Percentiles rank a stretch among this genome's conserved stretches.
phyloP scores from a whole-genome alignment of 2,329 filamentous ascomycete genomes.

The Scolecobasidium constrictum region DNA sequence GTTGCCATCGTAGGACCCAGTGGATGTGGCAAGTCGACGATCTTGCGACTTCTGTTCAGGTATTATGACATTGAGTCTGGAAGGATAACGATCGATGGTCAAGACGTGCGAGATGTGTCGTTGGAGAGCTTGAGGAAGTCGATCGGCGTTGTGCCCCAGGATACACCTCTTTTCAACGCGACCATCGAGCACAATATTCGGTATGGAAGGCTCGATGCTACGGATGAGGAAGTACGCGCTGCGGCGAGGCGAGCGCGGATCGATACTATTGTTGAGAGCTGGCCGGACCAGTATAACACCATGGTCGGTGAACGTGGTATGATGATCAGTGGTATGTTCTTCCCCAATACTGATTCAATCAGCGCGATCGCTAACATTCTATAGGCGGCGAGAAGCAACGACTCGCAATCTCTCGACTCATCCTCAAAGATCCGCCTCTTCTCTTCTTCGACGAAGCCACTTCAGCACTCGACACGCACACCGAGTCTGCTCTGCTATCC shows the following conservation, averaged over 20 bases:
- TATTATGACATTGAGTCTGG: conserved; percentile 85
- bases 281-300: conserved; percentile 82
- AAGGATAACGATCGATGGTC: conserved; percentile 81
- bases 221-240: conserved; percentile 58
- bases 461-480: conserved; percentile 84
- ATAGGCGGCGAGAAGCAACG: conserved; percentile 77
- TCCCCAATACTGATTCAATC: not conserved
- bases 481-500: conserved; percentile 77
- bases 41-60: conserved; percentile 81
- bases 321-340: conserved; percentile 66
- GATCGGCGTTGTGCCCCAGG: conserved; percentile 94
- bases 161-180: conserved; percentile 94
- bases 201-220: conserved; percentile 75
- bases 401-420: conserved; percentile 68
- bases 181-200: conserved; percentile 92
- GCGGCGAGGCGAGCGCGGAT: conserved; percentile 77
- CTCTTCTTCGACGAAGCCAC: conserved; percentile 95
- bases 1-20: conserved; percentile 91
- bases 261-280: conserved; percentile 66
- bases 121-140: conserved; percentile 72
- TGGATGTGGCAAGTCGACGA: conserved; percentile 92
- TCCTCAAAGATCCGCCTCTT: conserved; percentile 81
- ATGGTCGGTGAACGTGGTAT: conserved; percentile 88
- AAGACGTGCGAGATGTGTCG: conserved; percentile 76
- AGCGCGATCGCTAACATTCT: not conserved